Conservation (phyloP, 23 red algal genomes). For the Gracilaria domingensis region DNA sequence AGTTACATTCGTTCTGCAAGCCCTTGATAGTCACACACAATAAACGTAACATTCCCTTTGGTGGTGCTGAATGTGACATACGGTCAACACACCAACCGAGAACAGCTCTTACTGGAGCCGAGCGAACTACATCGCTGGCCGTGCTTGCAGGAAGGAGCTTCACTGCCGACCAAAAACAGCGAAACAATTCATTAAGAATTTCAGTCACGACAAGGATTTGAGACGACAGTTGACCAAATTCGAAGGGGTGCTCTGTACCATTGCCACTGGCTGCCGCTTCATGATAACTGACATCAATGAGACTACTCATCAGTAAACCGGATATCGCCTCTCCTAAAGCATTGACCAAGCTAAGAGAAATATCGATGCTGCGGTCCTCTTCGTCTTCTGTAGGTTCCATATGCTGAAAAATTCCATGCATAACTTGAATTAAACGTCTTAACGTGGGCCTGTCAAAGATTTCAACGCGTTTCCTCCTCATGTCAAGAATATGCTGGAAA, state of each 20-base stretch:
- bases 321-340: conserved; percentile 47
- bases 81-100: conserved; percentile 68
- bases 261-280: conserved; percentile 65
- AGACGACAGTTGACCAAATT: conserved; percentile 40
- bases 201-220: conserved; percentile 59
- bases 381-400: conserved; percentile 45
- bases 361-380: conserved; percentile 41
- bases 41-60: conserved; percentile 71
- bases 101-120: conserved; percentile 59
- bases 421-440: conserved; percentile 48
- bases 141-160: conserved; percentile 45
- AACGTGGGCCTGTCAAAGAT: conserved; percentile 66
- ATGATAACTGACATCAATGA: conserved; percentile 69
- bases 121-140: conserved; percentile 46
- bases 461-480: conserved; percentile 45
- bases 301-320: conserved; percentile 48
- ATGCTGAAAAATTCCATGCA: conserved; percentile 45
- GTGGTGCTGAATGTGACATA: conserved; percentile 62
- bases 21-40: conserved; percentile 37
- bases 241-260: conserved; percentile 37
- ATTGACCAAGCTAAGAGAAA: conserved; percentile 30
- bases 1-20: conserved; percentile 63
- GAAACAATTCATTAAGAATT: conserved; percentile 63
- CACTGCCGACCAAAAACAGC: conserved; percentile 65
- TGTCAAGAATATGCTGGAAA: conserved; percentile 38